Evolutionary conservation across 2,329 filamentous ascomycete species (phyloP).

Genomic region (Nigrospora sphaerica): DNA sequence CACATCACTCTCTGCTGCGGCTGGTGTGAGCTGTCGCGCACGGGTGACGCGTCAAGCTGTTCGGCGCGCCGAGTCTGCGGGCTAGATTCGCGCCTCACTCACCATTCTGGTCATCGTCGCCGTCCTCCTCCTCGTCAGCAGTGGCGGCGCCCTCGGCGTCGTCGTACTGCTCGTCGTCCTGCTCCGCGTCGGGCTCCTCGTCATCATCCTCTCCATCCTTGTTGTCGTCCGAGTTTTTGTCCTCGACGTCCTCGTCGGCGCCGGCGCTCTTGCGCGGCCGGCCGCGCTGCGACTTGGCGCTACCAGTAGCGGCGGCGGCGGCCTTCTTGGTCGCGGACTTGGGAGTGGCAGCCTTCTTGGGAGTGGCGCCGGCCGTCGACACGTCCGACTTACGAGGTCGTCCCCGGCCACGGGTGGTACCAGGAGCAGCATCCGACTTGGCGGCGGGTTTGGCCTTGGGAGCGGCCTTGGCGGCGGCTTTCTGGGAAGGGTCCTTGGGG

Average conservation of each 20-base stretch:
- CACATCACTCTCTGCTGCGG: slow-evolving; percentile 2
- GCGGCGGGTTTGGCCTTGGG: slow-evolving; percentile 2
- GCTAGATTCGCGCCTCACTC: background rate
- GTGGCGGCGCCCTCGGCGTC: slow-evolving; percentile 11
- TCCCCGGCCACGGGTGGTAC: slow-evolving; percentile 18
- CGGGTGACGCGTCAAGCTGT: background rate
- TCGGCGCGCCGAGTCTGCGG: background rate
- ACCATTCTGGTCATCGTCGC: slow-evolving; percentile 7
- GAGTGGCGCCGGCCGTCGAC: slow-evolving; percentile 11
- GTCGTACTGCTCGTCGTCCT: slow-evolving; percentile 16
- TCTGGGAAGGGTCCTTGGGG: slow-evolving; percentile 30
- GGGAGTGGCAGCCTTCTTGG: slow-evolving; percentile 19
- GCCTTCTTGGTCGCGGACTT: slow-evolving; percentile 9
- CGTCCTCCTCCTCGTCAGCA: slow-evolving; percentile 10
- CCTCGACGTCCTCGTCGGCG: slow-evolving; percentile 1
- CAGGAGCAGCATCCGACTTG: background rate
- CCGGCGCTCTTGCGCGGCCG: slow-evolving; percentile 17
- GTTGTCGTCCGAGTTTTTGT: slow-evolving; percentile 10
- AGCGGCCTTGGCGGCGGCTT: slow-evolving; percentile 13
- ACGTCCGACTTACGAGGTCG: slow-evolving; percentile 23
- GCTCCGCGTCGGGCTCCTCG: slow-evolving; percentile 14
- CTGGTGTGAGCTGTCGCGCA: background rate
- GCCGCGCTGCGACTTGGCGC: slow-evolving; percentile 12
- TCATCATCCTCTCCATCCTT: slow-evolving; percentile 18
- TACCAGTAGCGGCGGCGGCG: slow-evolving; percentile 8